Evolutionary conservation across 345 rosid species (phyloP).

Genomic region (Sonneratia caseolaris): DNA sequence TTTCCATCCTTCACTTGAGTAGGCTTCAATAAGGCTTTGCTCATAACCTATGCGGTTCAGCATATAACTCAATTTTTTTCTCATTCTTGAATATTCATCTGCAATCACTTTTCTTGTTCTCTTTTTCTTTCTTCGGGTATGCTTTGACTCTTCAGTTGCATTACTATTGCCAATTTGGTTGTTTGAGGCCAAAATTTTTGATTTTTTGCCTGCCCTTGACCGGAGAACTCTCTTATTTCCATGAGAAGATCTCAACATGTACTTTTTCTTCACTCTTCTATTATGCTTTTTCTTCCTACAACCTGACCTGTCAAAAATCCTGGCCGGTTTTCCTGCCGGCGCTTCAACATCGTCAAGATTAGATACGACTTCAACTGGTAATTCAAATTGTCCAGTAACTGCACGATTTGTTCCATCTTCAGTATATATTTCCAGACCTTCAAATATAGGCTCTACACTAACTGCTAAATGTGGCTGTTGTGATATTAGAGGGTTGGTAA

Average conservation of each 20-base stretch:
- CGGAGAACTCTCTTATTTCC: constrained; percentile 39
- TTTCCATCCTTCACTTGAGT: constrained; percentile 98
- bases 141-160: constrained; percentile 10
- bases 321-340: constrained; percentile 9
- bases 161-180: constrained; percentile 15
- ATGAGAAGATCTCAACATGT: constrained; percentile 22
- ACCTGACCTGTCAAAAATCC: constrained; percentile 12
- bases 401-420: constrained; percentile 3
- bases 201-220: constrained; percentile 30
- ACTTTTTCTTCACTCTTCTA: constrained; percentile 26
- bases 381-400: constrained; percentile 8
- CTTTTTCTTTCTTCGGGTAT: constrained; percentile 8
- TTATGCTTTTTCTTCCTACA: constrained; percentile 20
- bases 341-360: constrained; percentile 14
- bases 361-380: constrained; percentile 11
- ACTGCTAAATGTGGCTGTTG: background rate
- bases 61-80: constrained; percentile 58
- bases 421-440: background rate
- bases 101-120: constrained; percentile 6
- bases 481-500: background rate
- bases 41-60: constrained; percentile 66
- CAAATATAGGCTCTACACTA: background rate
- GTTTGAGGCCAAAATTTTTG: constrained; percentile 29
- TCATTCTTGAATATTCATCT: constrained; percentile 69
- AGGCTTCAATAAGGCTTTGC: constrained; percentile 75